Evolutionary conservation across 1,284 basidiomycete species (phyloP), one percentile per base, ranked within the genome.

Genomic region (Trichosporon sp.): DNA sequence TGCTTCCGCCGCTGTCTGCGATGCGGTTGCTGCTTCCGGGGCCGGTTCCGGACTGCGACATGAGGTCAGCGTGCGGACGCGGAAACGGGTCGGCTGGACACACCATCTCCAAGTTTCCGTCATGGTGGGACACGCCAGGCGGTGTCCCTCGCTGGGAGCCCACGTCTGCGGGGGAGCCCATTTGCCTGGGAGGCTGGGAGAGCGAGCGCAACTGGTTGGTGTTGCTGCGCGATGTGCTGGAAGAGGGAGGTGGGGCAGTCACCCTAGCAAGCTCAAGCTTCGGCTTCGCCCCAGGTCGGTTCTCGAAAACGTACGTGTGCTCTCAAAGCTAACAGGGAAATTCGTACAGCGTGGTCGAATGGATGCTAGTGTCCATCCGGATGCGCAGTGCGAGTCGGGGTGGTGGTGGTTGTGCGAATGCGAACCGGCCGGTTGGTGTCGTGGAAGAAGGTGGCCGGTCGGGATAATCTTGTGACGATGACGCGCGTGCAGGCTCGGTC

Each of bases 201-300:
- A 29, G 53, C 53, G 15, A 58, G 27, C 12, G 53, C 15, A 13
- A 7, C 18, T 18, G 15, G 42, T 44, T 8, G 42, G 7, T 5
- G 42, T 58, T 58, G 27, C 12, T 58, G 53, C 27, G 53, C 25
- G 53, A n/a, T 58, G 53, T 18, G 53, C 23, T 58, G 53, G 25
- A 31, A 7, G 29, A n/a, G 56, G 18, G 15, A 31, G 11, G 56
- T 60, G 29, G 56, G 56, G 56, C 56, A 51, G 42, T 51, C 44
- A 47, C 64, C 47, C 64, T 47, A 31, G 64, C n/a, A 29, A 65
- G 64, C 47, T 51, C 47, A 29, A 34, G 44, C 44, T 58, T 58
- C 53, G 53, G 53, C 25, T 58, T 31, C n/a, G 56, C 64, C 27
- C 38, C 47, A 51, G 29, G 42, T 34, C 21, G 25, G n/a, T 51